A percentile compares a stretch with the other conserved stretches of the same genome.
phyloP scores from a whole-genome alignment of 495 filamentous ascomycete species.

The Astrocystis sublimbata region DNA sequence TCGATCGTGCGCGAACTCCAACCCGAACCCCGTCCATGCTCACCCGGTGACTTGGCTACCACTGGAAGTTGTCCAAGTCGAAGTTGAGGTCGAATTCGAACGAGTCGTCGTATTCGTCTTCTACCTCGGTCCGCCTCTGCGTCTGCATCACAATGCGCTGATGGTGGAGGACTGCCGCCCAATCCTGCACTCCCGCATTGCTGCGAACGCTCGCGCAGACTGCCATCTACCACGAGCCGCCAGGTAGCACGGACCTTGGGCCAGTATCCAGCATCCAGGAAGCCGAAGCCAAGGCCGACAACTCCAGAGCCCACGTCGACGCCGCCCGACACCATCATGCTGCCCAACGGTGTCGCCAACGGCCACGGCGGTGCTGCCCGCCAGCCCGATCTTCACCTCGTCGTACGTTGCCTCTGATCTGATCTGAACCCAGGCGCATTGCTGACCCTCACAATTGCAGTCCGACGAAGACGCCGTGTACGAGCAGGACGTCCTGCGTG shows the following conservation, averaged over 20 bases:
- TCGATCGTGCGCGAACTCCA: slow-evolving; percentile 10
- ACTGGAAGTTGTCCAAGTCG: not conserved
- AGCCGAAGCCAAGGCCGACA: too few species aligned
- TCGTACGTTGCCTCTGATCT: slow-evolving; percentile 55
- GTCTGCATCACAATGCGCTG: slow-evolving; percentile 17
- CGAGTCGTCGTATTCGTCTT: too few species aligned
- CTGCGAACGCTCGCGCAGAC: slow-evolving; percentile 30
- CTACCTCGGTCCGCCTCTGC: not conserved
- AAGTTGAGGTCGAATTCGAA: too few species aligned
- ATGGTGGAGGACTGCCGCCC: slow-evolving; percentile 9
- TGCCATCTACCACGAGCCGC: slow-evolving; percentile 17
- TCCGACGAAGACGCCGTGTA: slow-evolving; percentile 89
- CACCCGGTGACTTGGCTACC: slow-evolving; percentile 1
- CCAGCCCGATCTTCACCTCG: slow-evolving; percentile 69
- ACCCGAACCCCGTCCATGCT: not conserved
- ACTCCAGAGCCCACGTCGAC: slow-evolving; percentile 21
- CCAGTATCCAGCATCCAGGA: too few species aligned
- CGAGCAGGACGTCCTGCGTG: slow-evolving; percentile 91
- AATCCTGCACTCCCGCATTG: slow-evolving; percentile 15
- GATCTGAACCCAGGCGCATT: not conserved
- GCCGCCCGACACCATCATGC: too few species aligned
- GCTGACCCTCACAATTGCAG: slow-evolving; percentile 36
- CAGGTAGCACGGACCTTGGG: too few species aligned
- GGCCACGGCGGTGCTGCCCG: slow-evolving; percentile 28
- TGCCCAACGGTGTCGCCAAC: slow-evolving; percentile 33